Percentiles rank a stretch among this genome's conserved stretches.
These are phyloP conservation scores for Tricholoma saponaceum DNA, from an alignment of 768 basidiomycete genomes.

Conservation along the genomic window DNA sequence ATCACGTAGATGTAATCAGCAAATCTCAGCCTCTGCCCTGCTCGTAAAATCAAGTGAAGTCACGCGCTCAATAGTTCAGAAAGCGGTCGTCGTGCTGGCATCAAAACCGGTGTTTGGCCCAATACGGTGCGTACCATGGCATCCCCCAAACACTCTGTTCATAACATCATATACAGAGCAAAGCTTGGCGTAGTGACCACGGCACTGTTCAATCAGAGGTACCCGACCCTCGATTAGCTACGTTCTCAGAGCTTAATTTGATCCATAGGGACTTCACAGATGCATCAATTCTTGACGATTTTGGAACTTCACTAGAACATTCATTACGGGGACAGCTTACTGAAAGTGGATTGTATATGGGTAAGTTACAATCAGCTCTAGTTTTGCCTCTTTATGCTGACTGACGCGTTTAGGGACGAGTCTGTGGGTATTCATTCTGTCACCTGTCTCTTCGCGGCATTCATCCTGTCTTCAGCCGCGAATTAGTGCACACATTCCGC, in stretches of 20 bases:
- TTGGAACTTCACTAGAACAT: constrained; percentile 70
- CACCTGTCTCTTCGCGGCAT: background rate
- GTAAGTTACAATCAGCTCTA: constrained; percentile 35
- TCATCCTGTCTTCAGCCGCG: constrained; percentile 51
- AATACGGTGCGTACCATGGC: constrained; percentile 56
- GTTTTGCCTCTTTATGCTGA: background rate
- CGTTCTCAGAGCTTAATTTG: background rate
- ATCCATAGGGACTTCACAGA: constrained; percentile 76
- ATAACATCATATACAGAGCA: constrained; percentile 45
- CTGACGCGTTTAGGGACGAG: constrained; percentile 52
- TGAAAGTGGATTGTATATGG: constrained; percentile 94
- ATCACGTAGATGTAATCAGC: constrained; percentile 79
- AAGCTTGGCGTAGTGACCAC: constrained; percentile 93
- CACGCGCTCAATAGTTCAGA: constrained; percentile 94
- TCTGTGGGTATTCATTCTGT: constrained; percentile 39
- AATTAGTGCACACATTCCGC: constrained; percentile 90
- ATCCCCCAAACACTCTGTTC: background rate
- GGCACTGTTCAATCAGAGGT: constrained; percentile 85
- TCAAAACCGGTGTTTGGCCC: constrained; percentile 91
- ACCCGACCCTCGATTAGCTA: background rate
- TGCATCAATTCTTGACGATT: constrained; percentile 85
- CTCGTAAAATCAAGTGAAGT: constrained; percentile 80
- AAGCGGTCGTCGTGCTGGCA: constrained; percentile 93
- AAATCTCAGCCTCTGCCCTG: constrained; percentile 78
- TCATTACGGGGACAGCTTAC: constrained; percentile 79